Percentiles rank a stretch among this genome's conserved stretches.
phyloP scores from a whole-genome alignment of 768 basidiomycete species.

The Amanita polypyramis region DNA sequence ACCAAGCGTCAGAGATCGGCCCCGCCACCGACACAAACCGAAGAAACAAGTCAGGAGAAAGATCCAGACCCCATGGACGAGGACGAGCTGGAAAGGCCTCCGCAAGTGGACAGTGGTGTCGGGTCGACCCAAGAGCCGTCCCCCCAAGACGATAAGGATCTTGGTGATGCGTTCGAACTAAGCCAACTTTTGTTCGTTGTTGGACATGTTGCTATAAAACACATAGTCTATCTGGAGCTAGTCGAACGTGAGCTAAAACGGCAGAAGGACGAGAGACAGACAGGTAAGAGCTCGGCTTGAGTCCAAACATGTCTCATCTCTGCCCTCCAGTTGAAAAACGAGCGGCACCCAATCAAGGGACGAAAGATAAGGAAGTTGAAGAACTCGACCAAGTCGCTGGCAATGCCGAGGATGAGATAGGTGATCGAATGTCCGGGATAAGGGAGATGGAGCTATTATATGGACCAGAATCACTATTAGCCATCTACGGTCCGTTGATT shows the following conservation, averaged over 20 bases:
- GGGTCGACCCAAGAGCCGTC: slow-evolving; percentile 11
- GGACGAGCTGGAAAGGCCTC: slow-evolving; percentile 29
- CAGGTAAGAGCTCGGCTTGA: slow-evolving; percentile 37
- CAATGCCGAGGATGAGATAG: slow-evolving; percentile 97
- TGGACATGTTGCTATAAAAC: slow-evolving; percentile 95
- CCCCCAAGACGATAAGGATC: slow-evolving; percentile 30
- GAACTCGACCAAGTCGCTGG: slow-evolving; percentile 97
- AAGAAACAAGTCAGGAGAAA: slow-evolving; percentile 11
- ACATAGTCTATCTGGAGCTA: slow-evolving; percentile 91
- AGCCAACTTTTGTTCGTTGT: slow-evolving; percentile 93
- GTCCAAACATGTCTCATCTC: neutral
- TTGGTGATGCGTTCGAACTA: slow-evolving; percentile 78
- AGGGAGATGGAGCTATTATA: slow-evolving; percentile 85
- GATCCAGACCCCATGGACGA: slow-evolving; percentile 48
- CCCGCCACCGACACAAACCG: slow-evolving; percentile 12
- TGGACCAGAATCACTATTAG: slow-evolving; percentile 70
- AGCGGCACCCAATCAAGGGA: slow-evolving; percentile 23
- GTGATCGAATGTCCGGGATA: slow-evolving; percentile 77
- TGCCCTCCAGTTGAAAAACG: slow-evolving; percentile 45
- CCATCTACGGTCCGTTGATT: slow-evolving; percentile 82
- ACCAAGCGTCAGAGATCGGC: slow-evolving; percentile 19
- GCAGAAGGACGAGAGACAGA: slow-evolving; percentile 82
- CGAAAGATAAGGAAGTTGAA: slow-evolving; percentile 60
- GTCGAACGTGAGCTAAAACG: slow-evolving; percentile 95
- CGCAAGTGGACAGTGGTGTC: slow-evolving; percentile 18